phyloP scores from a whole-genome alignment of 2,329 filamentous ascomycete genomes.

The Diaporthe australafricana region DNA sequence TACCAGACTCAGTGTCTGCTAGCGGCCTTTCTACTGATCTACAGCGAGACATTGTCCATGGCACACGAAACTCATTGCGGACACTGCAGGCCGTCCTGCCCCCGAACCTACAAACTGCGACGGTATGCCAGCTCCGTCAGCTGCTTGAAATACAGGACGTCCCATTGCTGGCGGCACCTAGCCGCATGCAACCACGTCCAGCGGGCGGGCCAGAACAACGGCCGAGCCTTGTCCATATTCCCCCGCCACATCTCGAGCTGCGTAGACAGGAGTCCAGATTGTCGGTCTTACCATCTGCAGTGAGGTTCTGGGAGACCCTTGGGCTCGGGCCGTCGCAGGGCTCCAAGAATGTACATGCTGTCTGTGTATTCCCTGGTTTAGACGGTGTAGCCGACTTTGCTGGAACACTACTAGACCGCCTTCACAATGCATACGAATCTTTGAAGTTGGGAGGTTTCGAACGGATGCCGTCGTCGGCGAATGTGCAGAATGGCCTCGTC shows the following conservation, averaged over 20 bases:
- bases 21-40: constrained; percentile 11
- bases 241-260: constrained; percentile 77
- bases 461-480: constrained; percentile 55
- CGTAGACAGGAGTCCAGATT: constrained; percentile 76
- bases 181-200: constrained; percentile 62
- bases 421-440: constrained; percentile 79
- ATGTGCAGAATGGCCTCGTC: constrained; percentile 58
- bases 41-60: constrained; percentile 55
- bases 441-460: constrained; percentile 77
- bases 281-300: constrained; percentile 79
- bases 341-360: constrained; percentile 75
- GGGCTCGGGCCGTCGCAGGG: constrained; percentile 79
- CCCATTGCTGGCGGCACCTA: constrained; percentile 63
- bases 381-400: constrained; percentile 72
- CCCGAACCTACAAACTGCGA: constrained; percentile 55
- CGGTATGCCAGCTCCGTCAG: constrained; percentile 57
- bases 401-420: constrained; percentile 72
- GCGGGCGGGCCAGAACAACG: constrained; percentile 60
- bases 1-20: constrained; percentile 36
- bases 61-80: constrained; percentile 61
- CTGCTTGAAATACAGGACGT: constrained; percentile 70
- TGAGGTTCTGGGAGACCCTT: constrained; percentile 85
- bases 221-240: constrained; percentile 70
- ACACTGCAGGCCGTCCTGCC: constrained; percentile 59
- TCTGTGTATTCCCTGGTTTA: constrained; percentile 77